Conservation (phyloP, 2,329 filamentous ascomycete genomes). For the Aspergillus latus region DNA sequence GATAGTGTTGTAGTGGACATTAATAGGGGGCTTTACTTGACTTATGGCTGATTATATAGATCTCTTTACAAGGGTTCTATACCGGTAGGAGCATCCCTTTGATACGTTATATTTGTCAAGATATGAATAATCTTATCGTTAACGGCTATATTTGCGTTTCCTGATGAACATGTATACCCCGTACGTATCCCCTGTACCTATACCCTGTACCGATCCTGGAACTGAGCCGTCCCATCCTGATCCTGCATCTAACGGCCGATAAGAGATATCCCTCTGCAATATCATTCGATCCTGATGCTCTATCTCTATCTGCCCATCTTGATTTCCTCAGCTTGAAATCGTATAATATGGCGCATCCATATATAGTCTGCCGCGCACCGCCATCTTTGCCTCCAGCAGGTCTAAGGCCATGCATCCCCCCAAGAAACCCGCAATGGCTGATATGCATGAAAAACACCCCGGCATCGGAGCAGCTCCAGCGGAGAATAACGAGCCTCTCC, state of each 20-base stretch:
- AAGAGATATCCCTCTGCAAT: constrained; percentile 12
- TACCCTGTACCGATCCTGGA: no score
- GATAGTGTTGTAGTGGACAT: not conserved
- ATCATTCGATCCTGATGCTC: constrained; percentile 12
- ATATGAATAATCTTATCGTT: not conserved
- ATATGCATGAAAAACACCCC: not conserved
- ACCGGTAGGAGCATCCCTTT: no score
- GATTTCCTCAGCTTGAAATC: not conserved
- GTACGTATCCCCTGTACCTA: no score
- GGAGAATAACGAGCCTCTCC: not conserved
- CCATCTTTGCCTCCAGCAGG: not conserved
- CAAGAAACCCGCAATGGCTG: not conserved
- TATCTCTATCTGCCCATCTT: no score
- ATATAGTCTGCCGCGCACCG: not conserved
- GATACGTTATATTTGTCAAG: not conserved
- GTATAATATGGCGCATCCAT: not conserved
- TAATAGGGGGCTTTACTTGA: not conserved
- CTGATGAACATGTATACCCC: not conserved
- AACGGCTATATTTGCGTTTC: not conserved
- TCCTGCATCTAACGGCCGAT: not conserved
- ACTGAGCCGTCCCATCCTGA: no score
- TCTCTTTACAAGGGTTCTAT: not conserved
- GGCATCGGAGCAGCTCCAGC: not conserved
- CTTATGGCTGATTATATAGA: not conserved
- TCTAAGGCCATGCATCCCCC: not conserved